Evolutionary conservation across 495 filamentous ascomycete species (phyloP), one percentile per base, ranked within the genome.

Genomic region (Hypoxylon perforatum): DNA sequence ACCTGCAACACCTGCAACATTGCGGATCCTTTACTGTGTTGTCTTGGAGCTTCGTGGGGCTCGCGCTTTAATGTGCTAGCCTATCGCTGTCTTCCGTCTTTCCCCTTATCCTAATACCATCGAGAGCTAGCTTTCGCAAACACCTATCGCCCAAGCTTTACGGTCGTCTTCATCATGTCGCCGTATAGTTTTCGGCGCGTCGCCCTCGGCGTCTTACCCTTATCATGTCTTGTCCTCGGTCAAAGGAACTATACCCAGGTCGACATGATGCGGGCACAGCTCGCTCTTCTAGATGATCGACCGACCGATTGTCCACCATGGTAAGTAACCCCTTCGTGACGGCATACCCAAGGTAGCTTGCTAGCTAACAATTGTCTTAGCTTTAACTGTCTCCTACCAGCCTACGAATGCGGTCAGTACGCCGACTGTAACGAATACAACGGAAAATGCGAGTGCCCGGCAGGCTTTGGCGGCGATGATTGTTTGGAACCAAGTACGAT

Each of bases 351-450:
- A n/a, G n/a, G n/a, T n/a, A 7, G 19, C 30, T 57, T 68, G 22
- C 45, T 54, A 45, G 47, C 65, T 78, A 57, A 70, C 53, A 12
- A 36, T 36, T 23, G 8, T 33, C 18, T n/a, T 61, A 89, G 95
- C 79, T 99, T 99, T 84, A 97, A 99, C 89, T 99, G 95, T 78
- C 91, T 97, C 54, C 86, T 98, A 17, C 93, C 95, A 21, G 90
- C 89, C 58, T 96, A 97, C 76, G 87, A 87, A 57, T 99, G 95
- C 73, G 87, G 88, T 58, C 96, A 99, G 77, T 98, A 88, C 75
- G 88, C 92, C 9, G 77, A 86, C 5, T 99, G 95, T 77, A 94
- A 91, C 77, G 85, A 87, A 65, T 92, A 88, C 74, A 94, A 89
- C 69, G 95, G 95, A 19, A 92, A 93, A 82, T 99, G 95, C 81